Percentiles rank a stretch among this genome's conserved stretches.
These are phyloP conservation scores for Rhizomucor miehei DNA, from an alignment of 371 early-diverging fungal genomes.

Conservation along the genomic window DNA sequence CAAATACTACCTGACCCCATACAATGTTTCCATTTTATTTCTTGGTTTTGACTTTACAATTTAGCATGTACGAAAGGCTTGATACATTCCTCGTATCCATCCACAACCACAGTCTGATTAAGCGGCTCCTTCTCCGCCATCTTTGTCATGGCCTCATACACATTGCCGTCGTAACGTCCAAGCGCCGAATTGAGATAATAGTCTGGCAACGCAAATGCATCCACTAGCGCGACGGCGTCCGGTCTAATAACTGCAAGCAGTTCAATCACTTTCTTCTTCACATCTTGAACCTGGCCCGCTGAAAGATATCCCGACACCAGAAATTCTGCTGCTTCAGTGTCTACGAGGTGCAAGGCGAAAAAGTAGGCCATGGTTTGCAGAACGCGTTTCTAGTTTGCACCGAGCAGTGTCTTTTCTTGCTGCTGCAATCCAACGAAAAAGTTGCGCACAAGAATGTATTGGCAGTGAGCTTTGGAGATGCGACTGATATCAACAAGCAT, in stretches of 20 bases:
- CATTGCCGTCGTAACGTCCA: slow-evolving; percentile 75
- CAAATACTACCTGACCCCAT: too few species aligned
- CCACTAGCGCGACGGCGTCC: slow-evolving; percentile 70
- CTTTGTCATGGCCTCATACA: slow-evolving; percentile 67
- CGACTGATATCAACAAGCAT: slow-evolving; percentile 63
- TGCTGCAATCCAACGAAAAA: slow-evolving; percentile 45
- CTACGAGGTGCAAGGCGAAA: slow-evolving; percentile 62
- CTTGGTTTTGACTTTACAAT: too few species aligned
- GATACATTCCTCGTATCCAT: slow-evolving; percentile 55
- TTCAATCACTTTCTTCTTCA: slow-evolving; percentile 44
- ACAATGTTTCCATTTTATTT: too few species aligned
- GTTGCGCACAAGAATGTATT: slow-evolving; percentile 58
- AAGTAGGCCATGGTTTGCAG: slow-evolving; percentile 48
- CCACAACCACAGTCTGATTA: slow-evolving; percentile 52
- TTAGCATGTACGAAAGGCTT: slow-evolving; percentile 41
- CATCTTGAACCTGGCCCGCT: slow-evolving; percentile 45
- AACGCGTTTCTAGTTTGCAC: slow-evolving; percentile 32
- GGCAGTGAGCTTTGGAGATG: slow-evolving; percentile 65
- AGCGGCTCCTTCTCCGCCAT: slow-evolving; percentile 71
- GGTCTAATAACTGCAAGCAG: slow-evolving; percentile 61
- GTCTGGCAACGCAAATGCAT: slow-evolving; percentile 76
- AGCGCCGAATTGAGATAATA: slow-evolving; percentile 72
- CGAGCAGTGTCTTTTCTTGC: slow-evolving; percentile 24
- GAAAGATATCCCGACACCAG: slow-evolving; percentile 46
- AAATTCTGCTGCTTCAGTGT: slow-evolving; percentile 65